Percentiles rank a stretch among this genome's conserved stretches.
Evolutionary conservation across 768 basidiomycete species (phyloP).

Genomic region (Clitopilus hobsonii): DNA sequence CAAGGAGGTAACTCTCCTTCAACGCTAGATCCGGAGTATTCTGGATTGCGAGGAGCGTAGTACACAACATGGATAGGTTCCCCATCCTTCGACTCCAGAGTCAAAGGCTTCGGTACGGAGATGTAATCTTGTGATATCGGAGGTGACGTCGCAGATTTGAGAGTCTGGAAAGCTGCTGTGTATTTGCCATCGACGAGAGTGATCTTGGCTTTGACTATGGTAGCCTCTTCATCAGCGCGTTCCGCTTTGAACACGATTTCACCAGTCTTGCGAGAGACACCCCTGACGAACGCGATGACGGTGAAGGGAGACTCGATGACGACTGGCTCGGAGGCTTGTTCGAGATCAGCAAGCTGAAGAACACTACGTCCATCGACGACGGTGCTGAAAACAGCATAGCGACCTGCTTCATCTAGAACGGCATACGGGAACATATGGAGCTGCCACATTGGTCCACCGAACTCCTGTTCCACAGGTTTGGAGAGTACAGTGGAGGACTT

Average conservation of each 20-base stretch:
- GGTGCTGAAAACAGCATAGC: slow-evolving; percentile 31
- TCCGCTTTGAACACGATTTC: slow-evolving; percentile 40
- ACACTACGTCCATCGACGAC: slow-evolving; percentile 35
- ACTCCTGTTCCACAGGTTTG: slow-evolving; percentile 46
- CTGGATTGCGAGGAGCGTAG: slow-evolving; percentile 64
- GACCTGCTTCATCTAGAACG: slow-evolving; percentile 31
- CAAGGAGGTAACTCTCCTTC: slow-evolving; percentile 59
- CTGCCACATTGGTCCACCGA: slow-evolving; percentile 52
- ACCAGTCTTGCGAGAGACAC: slow-evolving; percentile 21
- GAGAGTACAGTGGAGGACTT: slow-evolving; percentile 34
- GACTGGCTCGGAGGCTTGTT: slow-evolving; percentile 18
- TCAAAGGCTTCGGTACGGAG: slow-evolving; percentile 45
- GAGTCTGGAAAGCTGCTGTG: background rate
- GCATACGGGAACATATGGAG: slow-evolving; percentile 47
- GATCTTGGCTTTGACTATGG: slow-evolving; percentile 21
- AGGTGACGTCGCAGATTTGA: slow-evolving; percentile 11
- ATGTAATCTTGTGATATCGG: slow-evolving; percentile 24
- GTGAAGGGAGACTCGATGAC: slow-evolving; percentile 38
- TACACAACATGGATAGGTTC: slow-evolving; percentile 55
- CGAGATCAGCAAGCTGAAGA: slow-evolving; percentile 35
- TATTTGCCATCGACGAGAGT: background rate
- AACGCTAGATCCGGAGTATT: slow-evolving; percentile 43
- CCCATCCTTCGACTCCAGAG: slow-evolving; percentile 29
- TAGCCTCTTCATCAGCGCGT: slow-evolving; percentile 30
- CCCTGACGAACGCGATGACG: slow-evolving; percentile 29